Evolutionary conservation across 192 early-diverging fungal species (phyloP), one percentile per base, ranked within the genome.

Genomic region (Coemansia sp.): DNA sequence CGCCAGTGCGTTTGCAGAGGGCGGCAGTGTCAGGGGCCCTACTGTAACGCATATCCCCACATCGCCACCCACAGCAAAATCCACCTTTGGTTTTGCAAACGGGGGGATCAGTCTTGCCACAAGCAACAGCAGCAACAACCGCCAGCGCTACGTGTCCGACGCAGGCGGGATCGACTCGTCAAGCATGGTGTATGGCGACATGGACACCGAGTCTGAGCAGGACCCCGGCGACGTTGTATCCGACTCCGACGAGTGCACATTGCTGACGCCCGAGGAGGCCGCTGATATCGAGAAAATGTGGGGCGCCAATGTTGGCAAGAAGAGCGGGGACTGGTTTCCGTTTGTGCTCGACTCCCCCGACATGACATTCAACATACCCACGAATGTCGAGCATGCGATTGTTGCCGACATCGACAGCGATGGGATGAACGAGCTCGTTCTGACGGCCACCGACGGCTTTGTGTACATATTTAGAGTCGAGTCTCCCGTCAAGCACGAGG

Each of bases 321-420:
- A 76, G 40, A 83, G 80, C 75, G 80, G 80, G 17, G 80, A 83
- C 66, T 84, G 81, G 81, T 78, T 78, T 22, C 81, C 81, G 8
- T 79, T 66, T 58, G 72, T 79, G n/a, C 67, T 84, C 9, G 75
- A 77, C 13, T 43, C 70, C 8, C 81, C 81, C 25, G 76, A 84
- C 22, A 75, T 77, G 70, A 71, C 81, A 2, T 85, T 85, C 55
- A 60, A 70, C 12, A 78, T 85, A 13, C 73, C 79, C 8, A 79
- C 76, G 4, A 85, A 85, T 22, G 79, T 82, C 32, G 84, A 85
- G 67, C 79, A 85, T 22, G 76, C 79, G 13, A 60, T 85, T 62
- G 76, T 85, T 14, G 73, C 76, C 3, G 84, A 85, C 39, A 62
- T 81, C 10, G 77, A 85, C 63, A 74, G 72, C 67, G 70, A 82